phyloP scores from a whole-genome alignment of 2,329 filamentous ascomycete species.

The Penicillium polonicum region DNA sequence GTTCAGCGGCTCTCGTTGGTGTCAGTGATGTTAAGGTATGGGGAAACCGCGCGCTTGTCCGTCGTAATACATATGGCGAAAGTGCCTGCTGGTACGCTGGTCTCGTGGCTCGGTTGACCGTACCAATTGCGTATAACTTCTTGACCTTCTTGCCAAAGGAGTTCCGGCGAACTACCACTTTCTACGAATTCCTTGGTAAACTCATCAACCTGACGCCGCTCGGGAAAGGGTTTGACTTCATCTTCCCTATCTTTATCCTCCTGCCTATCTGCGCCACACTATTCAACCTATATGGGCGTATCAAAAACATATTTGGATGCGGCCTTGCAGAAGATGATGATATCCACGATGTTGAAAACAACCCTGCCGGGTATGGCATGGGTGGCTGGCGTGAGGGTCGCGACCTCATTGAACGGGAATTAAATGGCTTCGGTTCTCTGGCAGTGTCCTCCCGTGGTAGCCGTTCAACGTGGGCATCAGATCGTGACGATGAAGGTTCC shows the following conservation, averaged over 20 bases:
- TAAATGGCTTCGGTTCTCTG: slow-evolving; percentile 59
- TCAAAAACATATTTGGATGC: slow-evolving; percentile 75
- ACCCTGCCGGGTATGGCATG: slow-evolving; percentile 65
- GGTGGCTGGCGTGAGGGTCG: slow-evolving; percentile 90
- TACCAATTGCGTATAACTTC: slow-evolving; percentile 95
- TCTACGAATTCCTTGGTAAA: slow-evolving; percentile 81
- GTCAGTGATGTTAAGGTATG: slow-evolving; percentile 96
- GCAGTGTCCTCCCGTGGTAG: slow-evolving; percentile 40
- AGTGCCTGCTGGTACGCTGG: slow-evolving; percentile 94
- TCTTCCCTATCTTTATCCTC: slow-evolving; percentile 86
- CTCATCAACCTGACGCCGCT: slow-evolving; percentile 80
- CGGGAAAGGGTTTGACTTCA: slow-evolving; percentile 78
- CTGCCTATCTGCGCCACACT: slow-evolving; percentile 80
- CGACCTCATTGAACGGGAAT: slow-evolving; percentile 83
- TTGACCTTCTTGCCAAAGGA: slow-evolving; percentile 76
- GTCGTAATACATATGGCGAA: slow-evolving; percentile 86
- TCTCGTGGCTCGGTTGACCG: slow-evolving; percentile 86
- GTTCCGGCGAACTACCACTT: slow-evolving; percentile 75
- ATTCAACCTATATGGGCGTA: slow-evolving; percentile 84
- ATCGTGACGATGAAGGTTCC: slow-evolving; percentile 26
- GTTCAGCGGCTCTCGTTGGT: slow-evolving; percentile 78
- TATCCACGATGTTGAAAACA: slow-evolving; percentile 57
- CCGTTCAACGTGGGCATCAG: slow-evolving; percentile 31
- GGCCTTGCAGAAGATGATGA: slow-evolving; percentile 76
- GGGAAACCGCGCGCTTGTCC: slow-evolving; percentile 88